These are phyloP conservation scores for Candida endomychidarum DNA, from an alignment of 805 yeast species.

Conservation along the genomic window DNA sequence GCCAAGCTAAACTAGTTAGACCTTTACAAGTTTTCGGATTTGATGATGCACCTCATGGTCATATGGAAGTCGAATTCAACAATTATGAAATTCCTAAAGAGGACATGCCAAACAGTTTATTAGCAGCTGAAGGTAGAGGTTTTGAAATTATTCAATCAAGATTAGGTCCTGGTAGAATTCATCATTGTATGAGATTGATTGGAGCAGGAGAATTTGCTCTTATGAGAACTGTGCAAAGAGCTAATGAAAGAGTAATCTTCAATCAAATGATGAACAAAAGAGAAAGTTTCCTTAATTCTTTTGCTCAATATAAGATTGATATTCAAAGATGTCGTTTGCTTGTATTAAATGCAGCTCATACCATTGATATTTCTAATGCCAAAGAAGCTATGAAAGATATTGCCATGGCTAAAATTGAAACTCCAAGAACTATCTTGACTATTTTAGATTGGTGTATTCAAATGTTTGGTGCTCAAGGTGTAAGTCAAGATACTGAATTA, in stretches of 20 bases:
- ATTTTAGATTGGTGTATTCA: conserved; percentile 64
- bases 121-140: conserved; percentile 53
- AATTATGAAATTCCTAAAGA: conserved; percentile 47
- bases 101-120: conserved; percentile 40
- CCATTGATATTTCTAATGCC: conserved; percentile 53
- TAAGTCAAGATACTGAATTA: conserved; percentile 59
- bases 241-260: conserved; percentile 51
- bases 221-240: conserved; percentile 47
- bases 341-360: conserved; percentile 61
- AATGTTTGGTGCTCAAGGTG: conserved; percentile 65
- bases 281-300: conserved; percentile 49
- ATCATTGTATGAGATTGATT: conserved; percentile 65
- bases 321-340: conserved; percentile 53
- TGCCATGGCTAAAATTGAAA: conserved; percentile 59
- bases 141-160: conserved; percentile 64
- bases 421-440: conserved; percentile 54
- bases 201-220: conserved; percentile 63
- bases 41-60: conserved; percentile 76
- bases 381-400: conserved; percentile 57
- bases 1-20: conserved; percentile 47
- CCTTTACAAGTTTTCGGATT: conserved; percentile 57
- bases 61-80: conserved; percentile 55
- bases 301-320: conserved; percentile 54
- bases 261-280: conserved; percentile 50
- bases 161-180: conserved; percentile 69